Evolutionary conservation across 108 stramenopile genomes (phyloP).

Genomic region (Stephanodiscus minutulus): DNA sequence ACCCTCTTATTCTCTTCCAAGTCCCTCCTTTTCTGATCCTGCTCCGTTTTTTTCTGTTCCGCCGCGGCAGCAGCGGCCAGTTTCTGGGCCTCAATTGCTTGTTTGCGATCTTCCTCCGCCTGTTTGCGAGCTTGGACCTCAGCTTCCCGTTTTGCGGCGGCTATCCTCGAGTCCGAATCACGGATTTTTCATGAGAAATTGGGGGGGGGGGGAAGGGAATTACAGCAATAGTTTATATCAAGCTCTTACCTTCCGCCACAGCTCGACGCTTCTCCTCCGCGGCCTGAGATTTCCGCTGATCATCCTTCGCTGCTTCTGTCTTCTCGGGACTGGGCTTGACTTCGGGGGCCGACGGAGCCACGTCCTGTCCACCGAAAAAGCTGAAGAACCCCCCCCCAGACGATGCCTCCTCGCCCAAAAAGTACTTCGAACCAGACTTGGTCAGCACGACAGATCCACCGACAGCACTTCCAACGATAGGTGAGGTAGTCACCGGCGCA

Average conservation of each 20-base stretch:
- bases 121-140: constrained; percentile 20
- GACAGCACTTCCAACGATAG: constrained; percentile 18
- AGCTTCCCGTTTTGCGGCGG: constrained; percentile 11
- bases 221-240: neutral
- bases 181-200: neutral
- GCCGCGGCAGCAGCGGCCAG: constrained; percentile 15
- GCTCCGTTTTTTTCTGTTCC: constrained; percentile 9
- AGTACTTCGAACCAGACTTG: constrained; percentile 39
- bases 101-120: constrained; percentile 32
- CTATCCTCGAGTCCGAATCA: neutral
- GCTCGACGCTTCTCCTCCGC: constrained; percentile 7
- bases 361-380: constrained; percentile 23
- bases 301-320: constrained; percentile 37
- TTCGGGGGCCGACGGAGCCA: constrained; percentile 8
- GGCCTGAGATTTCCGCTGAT: constrained; percentile 12
- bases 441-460: constrained; percentile 34
- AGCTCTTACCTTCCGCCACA: neutral
- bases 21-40: constrained; percentile 12
- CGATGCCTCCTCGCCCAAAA: constrained; percentile 44
- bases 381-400: constrained; percentile 37
- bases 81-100: constrained; percentile 28
- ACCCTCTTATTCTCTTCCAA: constrained; percentile 20
- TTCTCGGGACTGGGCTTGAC: constrained; percentile 20
- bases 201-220: neutral
- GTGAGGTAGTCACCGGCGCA: constrained; percentile 26